These are phyloP conservation scores for Penicillium polonicum DNA, from an alignment of 2,329 filamentous ascomycete species.

Conservation along the genomic window DNA sequence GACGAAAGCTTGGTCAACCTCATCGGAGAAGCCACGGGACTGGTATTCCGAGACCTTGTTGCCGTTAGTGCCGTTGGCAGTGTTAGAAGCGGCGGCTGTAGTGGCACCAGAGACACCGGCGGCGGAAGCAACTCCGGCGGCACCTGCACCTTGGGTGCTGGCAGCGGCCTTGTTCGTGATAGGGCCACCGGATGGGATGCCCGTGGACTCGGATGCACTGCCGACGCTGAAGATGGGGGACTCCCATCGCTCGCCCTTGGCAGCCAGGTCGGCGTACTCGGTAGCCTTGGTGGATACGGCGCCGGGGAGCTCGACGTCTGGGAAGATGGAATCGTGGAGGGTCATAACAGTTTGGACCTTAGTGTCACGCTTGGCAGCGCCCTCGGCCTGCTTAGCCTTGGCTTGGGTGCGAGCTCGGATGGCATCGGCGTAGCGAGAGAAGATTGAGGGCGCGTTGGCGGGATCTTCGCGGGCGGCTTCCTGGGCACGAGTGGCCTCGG, in stretches of 20 bases:
- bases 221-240: slow-evolving; percentile 91
- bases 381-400: slow-evolving; percentile 74
- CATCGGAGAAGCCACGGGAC: slow-evolving; percentile 34
- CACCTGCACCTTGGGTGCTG: slow-evolving; percentile 25
- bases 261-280: slow-evolving; percentile 84
- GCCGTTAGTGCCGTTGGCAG: slow-evolving; percentile 4
- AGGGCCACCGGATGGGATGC: slow-evolving; percentile 61
- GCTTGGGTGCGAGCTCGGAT: slow-evolving; percentile 71
- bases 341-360: slow-evolving; percentile 82
- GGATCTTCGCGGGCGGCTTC: slow-evolving; percentile 67
- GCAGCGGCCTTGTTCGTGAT: slow-evolving; percentile 59
- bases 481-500: slow-evolving; percentile 73
- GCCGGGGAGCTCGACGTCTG: slow-evolving; percentile 77
- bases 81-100: slow-evolving; percentile 7
- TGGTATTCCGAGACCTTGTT: slow-evolving; percentile 16
- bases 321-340: slow-evolving; percentile 88
- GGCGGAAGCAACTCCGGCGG: slow-evolving; percentile 13
- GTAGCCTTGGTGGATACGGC: slow-evolving; percentile 92
- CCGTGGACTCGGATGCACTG: slow-evolving; percentile 66
- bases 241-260: slow-evolving; percentile 90
- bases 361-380: slow-evolving; percentile 58
- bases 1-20: slow-evolving; percentile 35
- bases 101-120: slow-evolving; percentile 14
- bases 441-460: slow-evolving; percentile 75
- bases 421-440: slow-evolving; percentile 77